Percentiles rank a stretch among this genome's conserved stretches.
Conservation (phyloP, 164 flowering plant genomes). For the Vitis rotundifolia region DNA sequence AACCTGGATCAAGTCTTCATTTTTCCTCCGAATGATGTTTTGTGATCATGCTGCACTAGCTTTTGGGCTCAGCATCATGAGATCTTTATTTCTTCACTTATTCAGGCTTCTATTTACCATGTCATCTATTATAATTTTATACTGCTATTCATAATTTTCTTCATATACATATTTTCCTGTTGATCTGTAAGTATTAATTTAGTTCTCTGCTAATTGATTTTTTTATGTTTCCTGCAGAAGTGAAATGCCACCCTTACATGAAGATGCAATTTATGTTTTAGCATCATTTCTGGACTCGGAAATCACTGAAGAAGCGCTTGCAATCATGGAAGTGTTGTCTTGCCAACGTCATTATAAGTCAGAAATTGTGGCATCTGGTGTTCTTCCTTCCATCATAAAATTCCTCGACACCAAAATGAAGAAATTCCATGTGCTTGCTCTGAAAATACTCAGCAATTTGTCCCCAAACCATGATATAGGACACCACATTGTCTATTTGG, state of each 20-base stretch:
- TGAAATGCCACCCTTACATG: conserved; percentile 9
- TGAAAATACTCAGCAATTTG: conserved; percentile 19
- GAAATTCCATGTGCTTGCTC: background rate
- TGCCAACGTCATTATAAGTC: conserved; percentile 5
- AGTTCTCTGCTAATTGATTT: background rate
- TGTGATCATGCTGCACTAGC: too few relatives aligned
- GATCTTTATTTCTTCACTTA: too few relatives aligned
- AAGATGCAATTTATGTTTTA: conserved; percentile 12
- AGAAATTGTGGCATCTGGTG: conserved; percentile 15
- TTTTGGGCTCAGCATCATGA: too few relatives aligned
- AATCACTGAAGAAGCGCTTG: conserved; percentile 14
- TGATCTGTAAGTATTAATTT: background rate
- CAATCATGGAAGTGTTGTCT: conserved; percentile 18
- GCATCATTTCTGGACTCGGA: conserved; percentile 22
- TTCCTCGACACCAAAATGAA: conserved; percentile 8
- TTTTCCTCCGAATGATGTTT: too few relatives aligned
- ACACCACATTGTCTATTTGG: conserved; percentile 16
- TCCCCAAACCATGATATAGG: conserved; percentile 12
- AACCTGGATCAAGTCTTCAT: background rate
- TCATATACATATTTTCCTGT: background rate
- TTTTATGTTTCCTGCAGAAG: conserved; percentile 4
- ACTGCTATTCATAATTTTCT: background rate
- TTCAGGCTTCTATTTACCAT: too few relatives aligned
- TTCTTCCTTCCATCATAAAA: conserved; percentile 15
- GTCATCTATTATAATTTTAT: background rate